phyloP scores from a whole-genome alignment of 441 rosid genomes.

The Gossypium davidsonii region DNA sequence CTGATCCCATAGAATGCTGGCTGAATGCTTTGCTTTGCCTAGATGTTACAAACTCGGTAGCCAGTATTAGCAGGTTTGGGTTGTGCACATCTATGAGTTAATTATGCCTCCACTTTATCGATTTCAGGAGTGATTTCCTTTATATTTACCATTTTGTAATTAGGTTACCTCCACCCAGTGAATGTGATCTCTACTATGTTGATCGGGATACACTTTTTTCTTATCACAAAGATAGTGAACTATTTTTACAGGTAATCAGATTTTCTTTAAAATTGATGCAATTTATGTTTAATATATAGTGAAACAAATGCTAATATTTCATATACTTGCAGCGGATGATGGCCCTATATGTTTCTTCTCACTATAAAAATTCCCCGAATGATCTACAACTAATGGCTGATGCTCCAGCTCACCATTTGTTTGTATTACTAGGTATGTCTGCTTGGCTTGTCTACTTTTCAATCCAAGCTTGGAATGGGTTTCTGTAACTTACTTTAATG shows the following conservation, averaged over 20 bases:
- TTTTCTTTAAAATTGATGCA: constrained; percentile 7
- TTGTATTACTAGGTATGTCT: constrained; percentile 75
- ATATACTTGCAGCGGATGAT: constrained; percentile 77
- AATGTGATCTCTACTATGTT: constrained; percentile 92
- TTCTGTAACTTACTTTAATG: constrained; percentile 17
- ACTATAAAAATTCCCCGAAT: constrained; percentile 97
- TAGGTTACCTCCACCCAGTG: constrained; percentile 76
- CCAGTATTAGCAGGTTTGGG: constrained; percentile 59
- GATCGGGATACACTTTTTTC: constrained; percentile 93
- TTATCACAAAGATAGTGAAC: constrained; percentile 87
- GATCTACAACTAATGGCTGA: constrained; percentile 96
- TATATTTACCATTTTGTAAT: constrained; percentile 16
- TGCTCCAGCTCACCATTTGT: constrained; percentile 98
- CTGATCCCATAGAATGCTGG: constrained; percentile 96
- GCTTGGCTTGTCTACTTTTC: constrained; percentile 8
- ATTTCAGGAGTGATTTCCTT: constrained; percentile 3
- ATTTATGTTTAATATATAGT: constrained; percentile 7
- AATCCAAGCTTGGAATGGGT: constrained; percentile 10
- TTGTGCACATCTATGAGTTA: neutral
- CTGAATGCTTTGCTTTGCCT: constrained; percentile 85
- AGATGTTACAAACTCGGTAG: constrained; percentile 68
- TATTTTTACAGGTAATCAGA: constrained; percentile 77
- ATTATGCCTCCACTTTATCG: constrained; percentile 13
- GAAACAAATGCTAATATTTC: constrained; percentile 21
- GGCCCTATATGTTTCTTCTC: constrained; percentile 96